A percentile compares a stretch with the other conserved stretches of the same genome.
Evolutionary conservation across 495 filamentous ascomycete genomes (phyloP).

Genomic region (Haplographium delicatum): DNA sequence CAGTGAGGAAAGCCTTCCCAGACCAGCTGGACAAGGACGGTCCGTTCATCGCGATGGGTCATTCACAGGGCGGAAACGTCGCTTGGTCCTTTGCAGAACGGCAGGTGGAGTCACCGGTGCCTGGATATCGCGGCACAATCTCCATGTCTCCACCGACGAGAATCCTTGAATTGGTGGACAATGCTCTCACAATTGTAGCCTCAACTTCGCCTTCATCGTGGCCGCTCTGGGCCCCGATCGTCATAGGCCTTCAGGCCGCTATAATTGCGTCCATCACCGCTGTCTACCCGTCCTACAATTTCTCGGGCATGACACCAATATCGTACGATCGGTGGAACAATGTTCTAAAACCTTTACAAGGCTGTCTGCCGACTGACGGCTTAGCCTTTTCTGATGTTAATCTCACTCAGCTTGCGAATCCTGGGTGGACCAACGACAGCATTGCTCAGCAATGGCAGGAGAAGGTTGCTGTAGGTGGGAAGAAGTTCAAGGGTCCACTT

Average conservation of each 20-base stretch:
- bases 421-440: constrained; percentile 19
- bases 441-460: constrained; percentile 24
- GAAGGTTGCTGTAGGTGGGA: constrained; percentile 24
- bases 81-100: constrained; percentile 41
- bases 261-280: constrained; percentile 17
- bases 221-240: not conserved
- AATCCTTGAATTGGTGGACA: constrained; percentile 18
- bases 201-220: not conserved
- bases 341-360: constrained; percentile 10
- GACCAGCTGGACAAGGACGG: constrained; percentile 23
- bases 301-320: constrained; percentile 7
- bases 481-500: constrained; percentile 37
- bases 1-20: constrained; percentile 39
- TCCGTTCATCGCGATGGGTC: constrained; percentile 40
- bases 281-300: constrained; percentile 14
- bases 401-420: constrained; percentile 22
- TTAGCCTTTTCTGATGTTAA: constrained; percentile 6
- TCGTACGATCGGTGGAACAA: constrained; percentile 3
- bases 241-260: constrained; percentile 7
- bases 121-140: constrained; percentile 39
- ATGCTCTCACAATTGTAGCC: not conserved
- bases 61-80: constrained; percentile 44
- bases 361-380: constrained; percentile 3
- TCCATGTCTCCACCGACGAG: constrained; percentile 33
- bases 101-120: constrained; percentile 24